A percentile compares a stretch with the other conserved stretches of the same genome.
phyloP scores from a whole-genome alignment of 305 asterid species.

The Withania somnifera region DNA sequence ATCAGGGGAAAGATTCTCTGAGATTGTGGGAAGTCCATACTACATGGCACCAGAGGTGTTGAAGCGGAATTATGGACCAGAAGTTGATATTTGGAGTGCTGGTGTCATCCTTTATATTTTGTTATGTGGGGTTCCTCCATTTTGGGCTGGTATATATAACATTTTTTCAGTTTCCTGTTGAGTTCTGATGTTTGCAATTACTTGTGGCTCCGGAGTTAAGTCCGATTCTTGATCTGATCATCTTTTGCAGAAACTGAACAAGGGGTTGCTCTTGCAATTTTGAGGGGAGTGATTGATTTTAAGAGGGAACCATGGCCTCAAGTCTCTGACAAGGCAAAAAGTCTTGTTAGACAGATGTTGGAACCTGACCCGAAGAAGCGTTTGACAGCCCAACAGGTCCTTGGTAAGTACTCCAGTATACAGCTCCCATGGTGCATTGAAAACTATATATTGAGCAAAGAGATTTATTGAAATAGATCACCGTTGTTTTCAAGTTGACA shows the following conservation, averaged over 20 bases:
- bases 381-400: conserved; percentile 90
- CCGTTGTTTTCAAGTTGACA: background rate
- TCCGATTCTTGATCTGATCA: background rate
- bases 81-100: conserved; percentile 88
- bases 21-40: conserved; percentile 97
- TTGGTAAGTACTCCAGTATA: conserved; percentile 42
- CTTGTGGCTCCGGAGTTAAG: background rate
- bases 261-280: conserved; percentile 89
- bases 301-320: conserved; percentile 98
- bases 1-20: conserved; percentile 76
- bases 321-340: conserved; percentile 76
- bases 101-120: conserved; percentile 84
- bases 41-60: conserved; percentile 92
- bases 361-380: conserved; percentile 85
- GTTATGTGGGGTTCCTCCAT: conserved; percentile 94
- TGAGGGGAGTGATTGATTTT: conserved; percentile 79
- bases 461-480: background rate
- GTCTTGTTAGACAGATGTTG: conserved; percentile 85
- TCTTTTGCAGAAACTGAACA: conserved; percentile 72
- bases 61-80: conserved; percentile 82
- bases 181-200: background rate
- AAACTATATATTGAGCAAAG: background rate
- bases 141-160: conserved; percentile 75
- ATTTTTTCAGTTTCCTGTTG: background rate
- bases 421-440: background rate